phyloP scores from a whole-genome alignment of 2,329 filamentous ascomycete species.

The Huntiella moniliformis region DNA sequence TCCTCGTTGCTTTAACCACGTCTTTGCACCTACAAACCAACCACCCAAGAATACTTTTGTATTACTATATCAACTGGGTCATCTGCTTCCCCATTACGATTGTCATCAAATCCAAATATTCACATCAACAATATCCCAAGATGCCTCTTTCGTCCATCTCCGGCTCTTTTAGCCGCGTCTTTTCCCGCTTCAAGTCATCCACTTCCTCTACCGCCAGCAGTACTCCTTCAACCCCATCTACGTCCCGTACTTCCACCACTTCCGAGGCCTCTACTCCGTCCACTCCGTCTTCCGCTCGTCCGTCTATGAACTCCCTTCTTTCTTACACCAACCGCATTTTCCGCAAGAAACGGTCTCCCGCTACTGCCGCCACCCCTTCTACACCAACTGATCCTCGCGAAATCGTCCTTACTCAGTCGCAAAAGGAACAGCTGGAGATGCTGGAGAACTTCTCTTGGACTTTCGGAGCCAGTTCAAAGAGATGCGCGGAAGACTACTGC shows the following conservation, averaged over 20 bases:
- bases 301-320: constrained; percentile 4
- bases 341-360: constrained; percentile 5
- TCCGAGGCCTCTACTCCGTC: background rate
- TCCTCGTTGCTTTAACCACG: background rate
- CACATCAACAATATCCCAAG: too few species aligned
- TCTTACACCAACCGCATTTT: constrained; percentile 3
- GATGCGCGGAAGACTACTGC: constrained; percentile 6
- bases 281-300: background rate
- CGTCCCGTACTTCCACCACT: constrained; percentile 1
- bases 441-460: constrained; percentile 27
- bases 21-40: background rate
- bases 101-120: too few species aligned
- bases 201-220: constrained; percentile 5
- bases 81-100: too few species aligned
- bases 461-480: constrained; percentile 21
- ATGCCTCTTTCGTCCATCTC: background rate
- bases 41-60: too few species aligned
- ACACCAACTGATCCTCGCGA: constrained; percentile 23
- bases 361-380: too few species aligned
- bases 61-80: too few species aligned
- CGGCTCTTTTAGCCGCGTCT: constrained; percentile 6
- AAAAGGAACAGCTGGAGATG: constrained; percentile 28
- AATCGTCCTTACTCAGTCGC: constrained; percentile 25
- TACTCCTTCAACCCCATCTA: background rate
- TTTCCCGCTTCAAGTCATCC: constrained; percentile 5